phyloP scores from a whole-genome alignment of 805 yeast species.

The Sungouiella thailandica region DNA sequence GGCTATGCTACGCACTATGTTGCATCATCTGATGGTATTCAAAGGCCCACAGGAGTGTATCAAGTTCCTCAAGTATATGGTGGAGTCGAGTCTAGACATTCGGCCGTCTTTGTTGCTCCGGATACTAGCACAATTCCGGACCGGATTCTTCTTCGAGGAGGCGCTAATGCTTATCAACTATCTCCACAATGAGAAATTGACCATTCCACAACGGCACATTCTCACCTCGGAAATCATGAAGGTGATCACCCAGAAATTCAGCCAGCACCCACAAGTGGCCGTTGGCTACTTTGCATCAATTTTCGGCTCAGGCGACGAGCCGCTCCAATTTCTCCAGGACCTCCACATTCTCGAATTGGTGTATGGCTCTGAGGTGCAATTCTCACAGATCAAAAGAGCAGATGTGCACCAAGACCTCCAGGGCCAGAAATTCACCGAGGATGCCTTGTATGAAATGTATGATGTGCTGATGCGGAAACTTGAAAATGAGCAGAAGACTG shows the following conservation, averaged over 20 bases:
- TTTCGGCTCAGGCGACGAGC: constrained; percentile 17
- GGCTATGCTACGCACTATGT: constrained; percentile 23
- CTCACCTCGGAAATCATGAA: constrained; percentile 29
- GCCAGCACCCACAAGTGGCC: constrained; percentile 28
- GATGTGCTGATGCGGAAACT: constrained; percentile 16
- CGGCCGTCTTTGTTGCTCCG: constrained; percentile 20
- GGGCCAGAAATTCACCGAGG: constrained; percentile 18
- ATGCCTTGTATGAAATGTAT: constrained; percentile 22
- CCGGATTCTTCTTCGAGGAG: constrained; percentile 26
- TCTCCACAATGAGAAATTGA: constrained; percentile 20
- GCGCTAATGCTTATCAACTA: constrained; percentile 31
- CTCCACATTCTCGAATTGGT: constrained; percentile 22
- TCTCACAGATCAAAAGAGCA: constrained; percentile 22
- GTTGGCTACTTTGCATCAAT: constrained; percentile 33
- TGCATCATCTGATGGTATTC: constrained; percentile 32
- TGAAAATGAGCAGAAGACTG: constrained; percentile 7
- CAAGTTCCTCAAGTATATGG: constrained; percentile 30
- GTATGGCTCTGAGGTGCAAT: constrained; percentile 17
- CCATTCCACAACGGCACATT: constrained; percentile 12
- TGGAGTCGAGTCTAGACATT: constrained; percentile 21
- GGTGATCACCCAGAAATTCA: constrained; percentile 25
- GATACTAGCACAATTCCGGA: constrained; percentile 27
- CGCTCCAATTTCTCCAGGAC: constrained; percentile 21
- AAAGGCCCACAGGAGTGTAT: constrained; percentile 31
- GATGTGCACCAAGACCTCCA: constrained; percentile 24